Evolutionary conservation across 192 early-diverging fungal genomes (phyloP).

Genomic region (Rhizoclosmatium sp.): DNA sequence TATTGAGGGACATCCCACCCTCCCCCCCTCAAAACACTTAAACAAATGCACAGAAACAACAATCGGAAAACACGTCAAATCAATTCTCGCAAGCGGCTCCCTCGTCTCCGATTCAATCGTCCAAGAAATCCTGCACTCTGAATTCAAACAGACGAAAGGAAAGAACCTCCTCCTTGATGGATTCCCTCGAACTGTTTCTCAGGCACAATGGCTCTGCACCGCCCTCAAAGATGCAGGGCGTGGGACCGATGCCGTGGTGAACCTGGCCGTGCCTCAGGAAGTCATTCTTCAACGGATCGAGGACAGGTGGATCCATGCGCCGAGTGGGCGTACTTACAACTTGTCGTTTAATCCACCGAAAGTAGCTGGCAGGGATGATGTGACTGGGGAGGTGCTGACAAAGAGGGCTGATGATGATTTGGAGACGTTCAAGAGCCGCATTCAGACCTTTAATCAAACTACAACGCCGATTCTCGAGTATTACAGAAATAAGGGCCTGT

Average conservation of each 20-base stretch:
- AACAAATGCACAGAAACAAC: constrained; percentile 40
- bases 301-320: constrained; percentile 92
- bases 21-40: neutral
- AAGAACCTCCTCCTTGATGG: constrained; percentile 47
- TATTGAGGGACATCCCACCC: neutral
- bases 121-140: constrained; percentile 66
- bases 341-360: constrained; percentile 92
- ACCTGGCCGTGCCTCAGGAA: constrained; percentile 87
- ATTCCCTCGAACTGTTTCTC: constrained; percentile 86
- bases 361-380: constrained; percentile 79
- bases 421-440: constrained; percentile 50
- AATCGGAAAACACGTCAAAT: constrained; percentile 59
- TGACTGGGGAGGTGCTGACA: constrained; percentile 91
- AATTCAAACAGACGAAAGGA: constrained; percentile 57
- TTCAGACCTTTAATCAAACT: constrained; percentile 78
- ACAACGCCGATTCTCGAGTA: constrained; percentile 89
- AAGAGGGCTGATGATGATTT: constrained; percentile 87
- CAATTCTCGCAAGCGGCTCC: constrained; percentile 51
- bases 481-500: constrained; percentile 69
- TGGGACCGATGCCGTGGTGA: constrained; percentile 65
- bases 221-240: neutral
- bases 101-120: constrained; percentile 81
- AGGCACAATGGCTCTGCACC: constrained; percentile 67
- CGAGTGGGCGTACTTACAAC: constrained; percentile 90
- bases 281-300: constrained; percentile 76